Conservation (phyloP, 2,329 filamentous ascomycete genomes). For the Colletotrichum lindemuthianum region DNA sequence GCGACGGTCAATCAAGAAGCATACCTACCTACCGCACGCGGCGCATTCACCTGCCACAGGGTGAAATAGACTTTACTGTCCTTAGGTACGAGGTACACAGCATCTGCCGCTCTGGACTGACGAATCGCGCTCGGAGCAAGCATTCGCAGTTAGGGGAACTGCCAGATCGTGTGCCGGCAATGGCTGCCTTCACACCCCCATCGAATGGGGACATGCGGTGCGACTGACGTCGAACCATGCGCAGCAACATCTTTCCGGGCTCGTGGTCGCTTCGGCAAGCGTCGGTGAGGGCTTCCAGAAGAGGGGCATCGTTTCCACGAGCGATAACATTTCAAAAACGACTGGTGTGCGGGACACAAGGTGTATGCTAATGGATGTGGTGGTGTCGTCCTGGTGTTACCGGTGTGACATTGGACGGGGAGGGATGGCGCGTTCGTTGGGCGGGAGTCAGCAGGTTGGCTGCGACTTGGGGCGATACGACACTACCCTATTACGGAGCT, state of each 20-base stretch:
- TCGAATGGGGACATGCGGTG: not conserved
- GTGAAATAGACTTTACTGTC: too few relatives aligned
- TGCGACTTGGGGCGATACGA: slow-evolving; percentile 2
- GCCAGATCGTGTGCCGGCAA: not conserved
- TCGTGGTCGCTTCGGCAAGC: slow-evolving; percentile 7
- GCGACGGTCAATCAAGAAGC: not conserved
- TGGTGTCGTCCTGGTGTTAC: slow-evolving; percentile 3
- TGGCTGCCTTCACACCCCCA: not conserved
- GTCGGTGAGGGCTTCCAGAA: not conserved
- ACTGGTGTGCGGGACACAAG: not conserved
- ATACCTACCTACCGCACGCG: not conserved
- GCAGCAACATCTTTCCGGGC: not conserved
- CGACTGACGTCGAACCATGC: not conserved
- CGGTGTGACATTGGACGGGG: slow-evolving; percentile 8
- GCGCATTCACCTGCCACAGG: not conserved
- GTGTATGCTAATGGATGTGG: not conserved
- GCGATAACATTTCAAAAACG: not conserved
- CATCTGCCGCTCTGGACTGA: not conserved
- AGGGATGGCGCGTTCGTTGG: slow-evolving; percentile 21
- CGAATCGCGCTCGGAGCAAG: not conserved
- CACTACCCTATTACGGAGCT: not conserved
- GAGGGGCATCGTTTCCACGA: not conserved
- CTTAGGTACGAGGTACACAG: too few relatives aligned
- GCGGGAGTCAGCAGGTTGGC: slow-evolving; percentile 19
- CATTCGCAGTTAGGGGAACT: not conserved